A percentile compares a stretch with the other conserved stretches of the same genome.
phyloP scores from a whole-genome alignment of 176 grass and related monocot genomes.

The Zea luxurians region DNA sequence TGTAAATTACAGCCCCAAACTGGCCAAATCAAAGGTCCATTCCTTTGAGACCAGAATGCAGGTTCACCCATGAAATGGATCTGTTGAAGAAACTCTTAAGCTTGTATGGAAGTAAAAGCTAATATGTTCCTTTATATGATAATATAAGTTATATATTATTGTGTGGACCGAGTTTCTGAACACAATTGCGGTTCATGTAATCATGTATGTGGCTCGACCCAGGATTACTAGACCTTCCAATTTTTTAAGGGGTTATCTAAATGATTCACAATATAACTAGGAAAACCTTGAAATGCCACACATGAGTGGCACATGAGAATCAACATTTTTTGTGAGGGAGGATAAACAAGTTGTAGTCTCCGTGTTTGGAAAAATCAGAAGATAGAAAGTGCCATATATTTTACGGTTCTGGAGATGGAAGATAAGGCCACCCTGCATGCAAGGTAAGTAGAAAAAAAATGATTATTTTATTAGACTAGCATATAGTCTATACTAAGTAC shows the following conservation, averaged over 20 bases:
- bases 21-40: not conserved
- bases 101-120: not conserved
- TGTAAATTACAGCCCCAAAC: conserved; percentile 39
- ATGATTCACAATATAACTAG: not conserved
- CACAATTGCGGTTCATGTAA: not conserved
- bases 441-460: too few species aligned
- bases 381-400: not conserved
- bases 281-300: not conserved
- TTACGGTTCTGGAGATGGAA: not conserved
- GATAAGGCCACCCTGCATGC: too few species aligned
- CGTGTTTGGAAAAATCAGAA: not conserved
- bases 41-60: conserved; percentile 25
- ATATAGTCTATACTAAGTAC: too few species aligned
- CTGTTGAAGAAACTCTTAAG: conserved; percentile 7
- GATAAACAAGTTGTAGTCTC: too few species aligned
- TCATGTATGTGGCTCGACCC: not conserved
- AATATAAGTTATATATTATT: not conserved
- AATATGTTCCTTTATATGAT: not conserved
- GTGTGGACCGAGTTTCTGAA: not conserved
- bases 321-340: too few species aligned
- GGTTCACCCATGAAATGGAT: conserved; percentile 20
- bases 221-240: not conserved
- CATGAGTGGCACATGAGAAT: not conserved
- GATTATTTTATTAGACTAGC: not conserved
- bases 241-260: not conserved